phyloP scores from a whole-genome alignment of 2,329 filamentous ascomycete species.

The Apiospora rasikravindrae region DNA sequence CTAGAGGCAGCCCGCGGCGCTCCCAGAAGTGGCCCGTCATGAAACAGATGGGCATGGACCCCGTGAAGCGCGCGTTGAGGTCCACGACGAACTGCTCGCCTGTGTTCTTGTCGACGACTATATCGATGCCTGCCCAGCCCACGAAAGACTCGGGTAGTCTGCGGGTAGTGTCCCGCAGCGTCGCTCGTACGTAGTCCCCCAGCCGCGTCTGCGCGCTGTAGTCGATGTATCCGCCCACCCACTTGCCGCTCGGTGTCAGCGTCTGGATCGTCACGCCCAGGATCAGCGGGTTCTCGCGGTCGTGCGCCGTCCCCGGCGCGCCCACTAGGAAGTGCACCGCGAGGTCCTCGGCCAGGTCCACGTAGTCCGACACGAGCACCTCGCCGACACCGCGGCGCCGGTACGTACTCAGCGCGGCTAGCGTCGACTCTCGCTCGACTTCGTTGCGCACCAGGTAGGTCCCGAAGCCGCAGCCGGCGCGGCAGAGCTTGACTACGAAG shows the following conservation, averaged over 20 bases:
- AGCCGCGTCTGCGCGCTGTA: constrained; percentile 29
- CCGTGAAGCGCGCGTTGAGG: constrained; percentile 33
- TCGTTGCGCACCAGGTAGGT: constrained; percentile 30
- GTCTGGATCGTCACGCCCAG: constrained; percentile 32
- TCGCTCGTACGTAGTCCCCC: constrained; percentile 24
- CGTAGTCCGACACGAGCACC: constrained; percentile 30
- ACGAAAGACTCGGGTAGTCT: constrained; percentile 28
- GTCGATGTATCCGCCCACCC: constrained; percentile 32
- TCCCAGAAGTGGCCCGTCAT: constrained; percentile 32
- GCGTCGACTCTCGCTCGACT: constrained; percentile 20
- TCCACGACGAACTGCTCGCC: constrained; percentile 31
- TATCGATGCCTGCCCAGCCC: constrained; percentile 33
- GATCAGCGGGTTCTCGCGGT: constrained; percentile 28
- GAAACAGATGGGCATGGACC: constrained; percentile 34
- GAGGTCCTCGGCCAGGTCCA: constrained; percentile 30
- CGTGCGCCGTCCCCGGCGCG: constrained; percentile 25
- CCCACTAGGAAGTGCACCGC: constrained; percentile 33
- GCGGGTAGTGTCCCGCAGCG: constrained; percentile 29
- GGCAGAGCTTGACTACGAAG: constrained; percentile 32
- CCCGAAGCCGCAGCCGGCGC: constrained; percentile 33
- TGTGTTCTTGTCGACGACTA: constrained; percentile 28
- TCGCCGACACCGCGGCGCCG: constrained; percentile 27
- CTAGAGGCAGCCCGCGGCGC: constrained; percentile 26
- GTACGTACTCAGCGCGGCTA: constrained; percentile 26
- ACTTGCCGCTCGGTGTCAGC: constrained; percentile 29